Evolutionary conservation across 139 green algal species (phyloP), one percentile per base, ranked within the genome.

Genomic region (Cymbomonas tetramitiformis): DNA sequence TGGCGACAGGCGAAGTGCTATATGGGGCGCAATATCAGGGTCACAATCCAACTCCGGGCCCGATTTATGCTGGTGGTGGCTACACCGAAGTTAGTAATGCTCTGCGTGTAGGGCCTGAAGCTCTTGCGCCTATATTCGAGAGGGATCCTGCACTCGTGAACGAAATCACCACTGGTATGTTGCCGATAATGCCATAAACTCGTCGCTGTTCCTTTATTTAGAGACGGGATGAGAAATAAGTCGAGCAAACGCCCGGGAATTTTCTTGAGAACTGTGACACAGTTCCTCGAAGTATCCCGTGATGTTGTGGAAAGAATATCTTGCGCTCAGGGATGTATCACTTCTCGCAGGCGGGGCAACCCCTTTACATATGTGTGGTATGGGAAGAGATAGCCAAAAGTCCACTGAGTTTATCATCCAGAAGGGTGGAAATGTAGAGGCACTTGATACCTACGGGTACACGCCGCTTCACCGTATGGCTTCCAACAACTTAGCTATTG

Each of bases 391-490:
- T 30, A 34, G 24, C 30, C 46, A 59, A 30, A 12, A 40, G 3
- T 19, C 39, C 12, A 55, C 50, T 12, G 29, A 9, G 38, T 23
- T 61, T 3, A n/a, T 75, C 4, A 56, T 70, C 32, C 41, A 38
- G 2, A 32, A 31, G 8, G 68, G 68, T 25, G 68, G 55, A 0
- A 62, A 75, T 30, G 30, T 70, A 4, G 56, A 64, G 26, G 62
- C 61, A 8, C 2, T 65, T 21, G 68, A 75, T 51, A 71, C 68
- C 15, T 75, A 75, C 26, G 68, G 68, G 28, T 74, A 67, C 60
- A 66, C 49, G 0, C 68, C 68, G 9, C 56, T 75, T 24, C 47
- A 68, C 44, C 41, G 68, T 3, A 68, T 71, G 68, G 68, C 68
- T n/a, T 65, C 49, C 26, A 75, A 75, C 61, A 75, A 75, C 33